Percentiles rank a stretch among this genome's conserved stretches.
These are phyloP conservation scores for Citeromyces hawaiiensis DNA, from an alignment of 1,139 yeast species.

Conservation along the genomic window DNA sequence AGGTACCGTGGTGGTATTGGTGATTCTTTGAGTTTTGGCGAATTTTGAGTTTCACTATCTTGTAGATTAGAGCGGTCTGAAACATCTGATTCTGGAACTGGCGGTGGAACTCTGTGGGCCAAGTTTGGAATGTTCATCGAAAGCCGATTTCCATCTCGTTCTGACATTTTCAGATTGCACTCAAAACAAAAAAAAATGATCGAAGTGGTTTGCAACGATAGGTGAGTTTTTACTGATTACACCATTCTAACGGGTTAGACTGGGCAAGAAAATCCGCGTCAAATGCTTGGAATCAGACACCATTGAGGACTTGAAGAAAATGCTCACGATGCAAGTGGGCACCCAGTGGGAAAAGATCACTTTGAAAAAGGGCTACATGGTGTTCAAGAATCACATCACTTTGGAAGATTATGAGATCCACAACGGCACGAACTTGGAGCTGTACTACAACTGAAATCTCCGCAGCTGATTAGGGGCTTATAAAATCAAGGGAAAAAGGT, in stretches of 20 bases:
- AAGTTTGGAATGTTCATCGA: too few relatives aligned
- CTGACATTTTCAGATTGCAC: too few relatives aligned
- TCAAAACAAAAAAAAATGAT: too few relatives aligned
- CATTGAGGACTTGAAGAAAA: conserved; percentile 84
- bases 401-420: conserved; percentile 90
- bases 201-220: conserved; percentile 34
- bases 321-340: conserved; percentile 74
- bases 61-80: too few relatives aligned
- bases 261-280: conserved; percentile 80
- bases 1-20: too few relatives aligned
- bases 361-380: conserved; percentile 66
- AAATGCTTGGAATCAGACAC: conserved; percentile 79
- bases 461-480: too few relatives aligned
- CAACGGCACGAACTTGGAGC: conserved; percentile 76
- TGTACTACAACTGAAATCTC: conserved; percentile 43
- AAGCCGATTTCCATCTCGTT: too few relatives aligned
- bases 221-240: conserved; percentile 13
- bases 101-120: too few relatives aligned
- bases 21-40: too few relatives aligned
- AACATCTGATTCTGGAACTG: too few relatives aligned
- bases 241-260: conserved; percentile 20
- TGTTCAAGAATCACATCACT: conserved; percentile 79
- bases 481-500: too few relatives aligned
- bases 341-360: conserved; percentile 55
- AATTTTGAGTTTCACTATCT: too few relatives aligned